Evolutionary conservation across 306 rosid species (phyloP).

Genomic region (Lablab purpureus): DNA sequence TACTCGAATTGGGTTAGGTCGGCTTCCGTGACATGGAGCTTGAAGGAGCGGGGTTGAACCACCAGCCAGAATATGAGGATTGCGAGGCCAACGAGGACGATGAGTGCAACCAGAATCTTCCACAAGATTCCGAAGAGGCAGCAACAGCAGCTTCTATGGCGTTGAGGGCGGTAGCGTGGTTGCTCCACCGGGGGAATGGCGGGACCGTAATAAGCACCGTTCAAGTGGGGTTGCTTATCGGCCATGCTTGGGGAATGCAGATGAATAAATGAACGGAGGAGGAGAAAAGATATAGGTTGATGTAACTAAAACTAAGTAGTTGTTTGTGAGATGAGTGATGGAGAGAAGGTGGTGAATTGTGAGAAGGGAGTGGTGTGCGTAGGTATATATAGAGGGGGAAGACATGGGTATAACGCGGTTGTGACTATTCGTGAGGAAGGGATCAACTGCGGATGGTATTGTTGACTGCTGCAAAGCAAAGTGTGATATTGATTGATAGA

Average conservation of each 20-base stretch:
- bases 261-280: neutral
- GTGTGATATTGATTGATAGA: neutral
- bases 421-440: neutral
- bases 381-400: no score
- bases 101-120: conserved; percentile 55
- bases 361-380: neutral
- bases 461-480: conserved; percentile 4
- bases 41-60: conserved; percentile 64
- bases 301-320: neutral
- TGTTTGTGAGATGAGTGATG: no score
- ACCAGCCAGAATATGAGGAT: conserved; percentile 68
- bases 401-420: conserved; percentile 15
- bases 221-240: neutral
- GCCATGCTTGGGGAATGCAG: neutral
- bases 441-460: neutral
- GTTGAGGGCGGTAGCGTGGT: neutral
- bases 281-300: no score
- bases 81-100: conserved; percentile 50
- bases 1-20: conserved; percentile 60
- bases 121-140: conserved; percentile 63
- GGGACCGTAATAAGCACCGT: neutral
- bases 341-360: neutral
- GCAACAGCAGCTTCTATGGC: conserved; percentile 27
- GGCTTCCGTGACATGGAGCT: conserved; percentile 60
- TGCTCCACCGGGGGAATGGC: neutral